phyloP scores from a whole-genome alignment of 2,329 filamentous ascomycete genomes.

The Fusarium virguliforme region DNA sequence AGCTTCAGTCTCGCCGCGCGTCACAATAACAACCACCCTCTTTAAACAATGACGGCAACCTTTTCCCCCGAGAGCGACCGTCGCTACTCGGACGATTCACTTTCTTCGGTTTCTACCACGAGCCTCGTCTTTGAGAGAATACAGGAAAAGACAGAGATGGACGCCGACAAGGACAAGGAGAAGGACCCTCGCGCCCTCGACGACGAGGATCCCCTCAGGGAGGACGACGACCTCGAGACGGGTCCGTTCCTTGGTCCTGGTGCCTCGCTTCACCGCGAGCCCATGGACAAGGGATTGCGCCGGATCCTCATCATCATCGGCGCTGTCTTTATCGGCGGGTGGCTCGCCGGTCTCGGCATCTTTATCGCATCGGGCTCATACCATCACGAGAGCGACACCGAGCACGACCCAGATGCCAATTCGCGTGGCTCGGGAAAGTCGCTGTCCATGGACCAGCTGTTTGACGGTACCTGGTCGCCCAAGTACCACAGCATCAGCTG shows the following conservation, averaged over 20 bases:
- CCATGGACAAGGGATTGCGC: slow-evolving; percentile 77
- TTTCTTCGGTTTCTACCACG: slow-evolving; percentile 86
- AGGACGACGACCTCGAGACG: slow-evolving; percentile 64
- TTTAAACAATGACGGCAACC: slow-evolving; percentile 40
- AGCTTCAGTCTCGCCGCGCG: slow-evolving; percentile 20
- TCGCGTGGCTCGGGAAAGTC: slow-evolving; percentile 77
- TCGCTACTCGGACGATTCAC: slow-evolving; percentile 69
- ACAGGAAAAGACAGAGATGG: slow-evolving; percentile 67
- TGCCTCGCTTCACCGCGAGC: slow-evolving; percentile 61
- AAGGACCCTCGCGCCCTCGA: slow-evolving; percentile 58
- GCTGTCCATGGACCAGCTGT: slow-evolving; percentile 80
- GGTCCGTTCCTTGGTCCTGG: slow-evolving; percentile 67
- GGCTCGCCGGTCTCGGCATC: slow-evolving; percentile 77
- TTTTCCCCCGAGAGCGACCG: slow-evolving; percentile 35
- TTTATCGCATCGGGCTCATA: slow-evolving; percentile 79
- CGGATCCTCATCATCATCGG: slow-evolving; percentile 74
- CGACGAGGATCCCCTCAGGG: slow-evolving; percentile 61
- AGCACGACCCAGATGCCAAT: slow-evolving; percentile 79
- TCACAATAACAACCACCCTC: slow-evolving; percentile 17
- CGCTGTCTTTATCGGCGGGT: slow-evolving; percentile 75
- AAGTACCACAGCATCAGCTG: slow-evolving; percentile 78
- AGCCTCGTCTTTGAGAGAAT: slow-evolving; percentile 87
- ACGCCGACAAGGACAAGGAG: slow-evolving; percentile 44
- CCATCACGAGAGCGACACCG: slow-evolving; percentile 73
- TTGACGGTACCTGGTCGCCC: slow-evolving; percentile 77